Evolutionary conservation across 805 yeast genomes (phyloP).

Genomic region (Kluyveromyces nonfermentans): DNA sequence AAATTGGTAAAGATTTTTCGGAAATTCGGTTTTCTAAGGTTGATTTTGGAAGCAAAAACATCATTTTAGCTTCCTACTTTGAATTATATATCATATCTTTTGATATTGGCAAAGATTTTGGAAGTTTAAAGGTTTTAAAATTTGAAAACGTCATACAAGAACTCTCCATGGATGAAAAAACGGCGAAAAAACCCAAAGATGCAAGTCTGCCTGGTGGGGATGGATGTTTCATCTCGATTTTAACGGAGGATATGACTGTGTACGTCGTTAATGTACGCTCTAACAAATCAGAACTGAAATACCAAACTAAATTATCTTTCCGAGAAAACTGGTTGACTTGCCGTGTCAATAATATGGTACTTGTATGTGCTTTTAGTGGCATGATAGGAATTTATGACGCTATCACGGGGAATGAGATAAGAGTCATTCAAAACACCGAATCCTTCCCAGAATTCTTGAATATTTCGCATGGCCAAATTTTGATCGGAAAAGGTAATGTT

Average conservation of each 20-base stretch:
- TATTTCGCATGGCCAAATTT: conserved; percentile 25
- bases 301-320: conserved; percentile 16
- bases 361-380: conserved; percentile 25
- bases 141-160: conserved; percentile 12
- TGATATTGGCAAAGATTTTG: conserved; percentile 17
- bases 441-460: conserved; percentile 23
- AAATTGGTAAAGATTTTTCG: neutral
- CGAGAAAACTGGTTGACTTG: conserved; percentile 21
- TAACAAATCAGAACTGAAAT: conserved; percentile 11
- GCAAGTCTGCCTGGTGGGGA: conserved; percentile 24
- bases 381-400: conserved; percentile 23
- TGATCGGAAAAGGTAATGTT: conserved; percentile 23
- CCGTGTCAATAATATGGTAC: conserved; percentile 23
- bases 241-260: conserved; percentile 17
- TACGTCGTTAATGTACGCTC: conserved; percentile 20
- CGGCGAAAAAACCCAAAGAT: conserved; percentile 21
- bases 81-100: conserved; percentile 17
- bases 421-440: conserved; percentile 25
- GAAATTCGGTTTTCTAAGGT: conserved; percentile 20
- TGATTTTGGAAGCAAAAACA: conserved; percentile 25
- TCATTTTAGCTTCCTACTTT: conserved; percentile 17
- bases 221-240: conserved; percentile 25
- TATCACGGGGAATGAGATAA: conserved; percentile 22
- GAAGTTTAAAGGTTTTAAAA: conserved; percentile 12
- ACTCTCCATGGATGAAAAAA: conserved; percentile 19